Percentiles rank a stretch among this genome's conserved stretches.
These are phyloP conservation scores for Pulveroboletus frians DNA, from an alignment of 768 basidiomycete genomes.

Conservation along the genomic window DNA sequence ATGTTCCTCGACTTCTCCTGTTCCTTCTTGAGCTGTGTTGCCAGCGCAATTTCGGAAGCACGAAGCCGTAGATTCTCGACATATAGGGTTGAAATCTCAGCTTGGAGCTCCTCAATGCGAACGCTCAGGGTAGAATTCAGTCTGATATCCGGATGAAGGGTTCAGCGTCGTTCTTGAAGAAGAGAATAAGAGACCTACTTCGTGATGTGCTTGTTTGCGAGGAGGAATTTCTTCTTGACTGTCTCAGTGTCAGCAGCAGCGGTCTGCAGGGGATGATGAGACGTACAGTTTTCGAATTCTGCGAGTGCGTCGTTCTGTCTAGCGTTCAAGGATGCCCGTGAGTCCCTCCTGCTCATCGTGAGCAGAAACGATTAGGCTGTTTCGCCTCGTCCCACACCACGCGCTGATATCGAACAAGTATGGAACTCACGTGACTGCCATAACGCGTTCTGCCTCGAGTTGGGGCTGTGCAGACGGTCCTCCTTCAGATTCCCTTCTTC, in stretches of 20 bases:
- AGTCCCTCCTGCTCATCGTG: slow-evolving; percentile 34
- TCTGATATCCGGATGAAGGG: slow-evolving; percentile 33
- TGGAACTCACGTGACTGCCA: slow-evolving; percentile 24
- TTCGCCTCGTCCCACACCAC: slow-evolving; percentile 19
- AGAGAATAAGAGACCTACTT: slow-evolving; percentile 48
- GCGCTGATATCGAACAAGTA: slow-evolving; percentile 34
- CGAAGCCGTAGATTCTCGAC: slow-evolving; percentile 79
- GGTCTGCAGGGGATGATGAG: slow-evolving; percentile 5
- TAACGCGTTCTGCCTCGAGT: slow-evolving; percentile 26
- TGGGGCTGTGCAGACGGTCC: slow-evolving; percentile 7
- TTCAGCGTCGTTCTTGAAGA: slow-evolving; percentile 7
- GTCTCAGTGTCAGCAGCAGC: slow-evolving; percentile 25
- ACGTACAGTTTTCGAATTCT: slow-evolving; percentile 81
- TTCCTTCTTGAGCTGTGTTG: slow-evolving; percentile 73
- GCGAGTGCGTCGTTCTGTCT: slow-evolving; percentile 76
- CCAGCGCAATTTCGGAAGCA: slow-evolving; percentile 73
- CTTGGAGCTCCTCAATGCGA: slow-evolving; percentile 79
- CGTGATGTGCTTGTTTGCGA: slow-evolving; percentile 88
- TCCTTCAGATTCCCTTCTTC: slow-evolving; percentile 29
- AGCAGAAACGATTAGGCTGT: slow-evolving; percentile 19
- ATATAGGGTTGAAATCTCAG: slow-evolving; percentile 75
- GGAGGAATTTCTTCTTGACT: slow-evolving; percentile 92
- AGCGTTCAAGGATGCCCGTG: slow-evolving; percentile 46
- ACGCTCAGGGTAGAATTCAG: slow-evolving; percentile 82
- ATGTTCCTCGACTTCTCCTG: slow-evolving; percentile 70